A percentile compares a stretch with the other conserved stretches of the same genome.
Conservation (phyloP, 805 yeast species). For the Hanseniaspora lindneri region DNA sequence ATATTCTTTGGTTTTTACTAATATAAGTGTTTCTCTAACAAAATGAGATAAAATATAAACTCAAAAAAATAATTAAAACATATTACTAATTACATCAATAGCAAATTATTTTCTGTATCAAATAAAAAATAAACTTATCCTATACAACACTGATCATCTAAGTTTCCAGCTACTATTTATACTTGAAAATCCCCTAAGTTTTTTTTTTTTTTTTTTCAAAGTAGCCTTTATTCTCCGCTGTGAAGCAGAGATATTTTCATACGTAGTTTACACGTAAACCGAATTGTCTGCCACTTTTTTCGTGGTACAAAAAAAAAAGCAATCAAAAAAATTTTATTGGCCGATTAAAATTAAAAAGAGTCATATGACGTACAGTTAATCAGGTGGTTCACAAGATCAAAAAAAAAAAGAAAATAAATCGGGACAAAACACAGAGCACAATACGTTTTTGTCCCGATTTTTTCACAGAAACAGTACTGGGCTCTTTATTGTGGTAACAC, state of each 20-base stretch:
- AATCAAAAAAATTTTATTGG: background rate
- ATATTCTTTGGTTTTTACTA: no score
- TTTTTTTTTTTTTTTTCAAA: background rate
- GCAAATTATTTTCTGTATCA: no score
- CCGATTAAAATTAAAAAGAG: background rate
- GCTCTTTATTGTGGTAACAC: no score
- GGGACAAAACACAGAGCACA: background rate
- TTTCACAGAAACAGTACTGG: no score
- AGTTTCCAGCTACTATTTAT: background rate
- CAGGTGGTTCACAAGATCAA: no score
- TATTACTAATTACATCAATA: no score
- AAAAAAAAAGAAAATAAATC: background rate
- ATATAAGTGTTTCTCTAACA: no score
- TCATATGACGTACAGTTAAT: constrained; percentile 1
- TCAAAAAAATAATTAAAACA: no score
- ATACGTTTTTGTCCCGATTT: constrained; percentile 1
- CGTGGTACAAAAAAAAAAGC: background rate
- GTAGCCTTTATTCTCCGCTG: background rate
- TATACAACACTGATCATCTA: no score
- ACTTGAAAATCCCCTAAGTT: background rate
- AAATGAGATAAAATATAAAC: no score
- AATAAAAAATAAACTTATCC: no score
- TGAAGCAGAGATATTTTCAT: background rate
- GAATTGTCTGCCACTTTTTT: background rate
- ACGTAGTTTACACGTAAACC: background rate